Percentiles rank a stretch among this genome's conserved stretches.
Conservation (phyloP, 2,329 filamentous ascomycete species). For the Colletotrichum coccodes region DNA sequence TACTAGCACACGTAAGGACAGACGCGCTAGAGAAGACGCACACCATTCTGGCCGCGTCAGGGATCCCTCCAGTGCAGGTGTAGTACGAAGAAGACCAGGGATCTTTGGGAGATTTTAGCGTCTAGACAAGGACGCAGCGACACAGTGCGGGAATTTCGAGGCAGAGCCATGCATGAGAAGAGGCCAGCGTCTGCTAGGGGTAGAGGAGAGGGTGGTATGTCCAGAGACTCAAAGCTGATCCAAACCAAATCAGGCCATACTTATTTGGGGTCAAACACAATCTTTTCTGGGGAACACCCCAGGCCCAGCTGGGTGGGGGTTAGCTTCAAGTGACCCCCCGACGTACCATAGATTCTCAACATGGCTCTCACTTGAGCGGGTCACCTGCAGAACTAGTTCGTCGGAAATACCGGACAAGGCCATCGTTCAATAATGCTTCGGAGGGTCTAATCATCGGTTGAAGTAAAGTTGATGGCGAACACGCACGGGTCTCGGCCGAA, state of each 20-base stretch:
- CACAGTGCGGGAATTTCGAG: conserved; percentile 23
- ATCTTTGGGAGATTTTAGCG: conserved; percentile 7
- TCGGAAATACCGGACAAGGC: neutral
- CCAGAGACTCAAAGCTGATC: neutral
- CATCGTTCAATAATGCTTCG: neutral
- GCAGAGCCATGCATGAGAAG: conserved; percentile 3
- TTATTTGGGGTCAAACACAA: neutral
- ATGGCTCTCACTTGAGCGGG: neutral
- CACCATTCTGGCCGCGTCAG: conserved; percentile 7
- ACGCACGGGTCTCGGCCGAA: neutral
- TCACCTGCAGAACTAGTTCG: neutral
- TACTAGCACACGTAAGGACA: neutral
- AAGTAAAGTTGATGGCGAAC: neutral
- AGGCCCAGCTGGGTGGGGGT: conserved; percentile 14
- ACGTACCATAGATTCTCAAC: neutral
- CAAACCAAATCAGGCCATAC: neutral
- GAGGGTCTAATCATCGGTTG: neutral
- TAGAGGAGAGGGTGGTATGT: conserved; percentile 10
- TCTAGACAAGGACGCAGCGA: conserved; percentile 11
- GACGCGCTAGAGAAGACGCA: neutral
- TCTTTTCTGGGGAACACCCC: conserved; percentile 11
- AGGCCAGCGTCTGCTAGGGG: neutral
- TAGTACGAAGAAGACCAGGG: conserved; percentile 13
- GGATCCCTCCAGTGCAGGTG: neutral
- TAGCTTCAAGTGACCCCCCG: conserved; percentile 11